A percentile compares a stretch with the other conserved stretches of the same genome.
Conservation (phyloP, 768 basidiomycete genomes). For the Aureoboletus auriporus region DNA sequence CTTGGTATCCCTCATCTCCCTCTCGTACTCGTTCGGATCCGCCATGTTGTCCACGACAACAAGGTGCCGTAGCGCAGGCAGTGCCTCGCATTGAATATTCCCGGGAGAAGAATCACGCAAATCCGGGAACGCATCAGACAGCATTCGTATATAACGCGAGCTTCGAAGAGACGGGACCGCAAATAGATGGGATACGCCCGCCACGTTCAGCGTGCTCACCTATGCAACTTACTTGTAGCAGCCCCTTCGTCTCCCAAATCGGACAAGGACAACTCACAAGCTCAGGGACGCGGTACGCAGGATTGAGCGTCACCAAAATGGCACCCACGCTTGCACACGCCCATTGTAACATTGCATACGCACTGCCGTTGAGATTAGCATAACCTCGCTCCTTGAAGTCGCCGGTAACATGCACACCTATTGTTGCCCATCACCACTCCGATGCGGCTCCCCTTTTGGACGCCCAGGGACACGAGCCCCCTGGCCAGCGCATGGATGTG, state of each 20-base stretch:
- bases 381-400: too few relatives aligned
- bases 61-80: conserved; percentile 61
- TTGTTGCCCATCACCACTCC: conserved; percentile 84
- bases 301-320: conserved; percentile 78
- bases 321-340: conserved; percentile 84
- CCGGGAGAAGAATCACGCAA: conserved; percentile 48
- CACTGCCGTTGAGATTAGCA: conserved; percentile 36
- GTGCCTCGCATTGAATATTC: conserved; percentile 49
- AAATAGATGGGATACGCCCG: conserved; percentile 65
- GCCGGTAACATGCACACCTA: conserved; percentile 44
- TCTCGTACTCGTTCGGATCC: conserved; percentile 36
- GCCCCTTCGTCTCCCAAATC: too few relatives aligned
- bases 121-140: conserved; percentile 55
- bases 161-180: conserved; percentile 65
- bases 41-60: conserved; percentile 63
- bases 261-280: conserved; percentile 39
- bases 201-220: conserved; percentile 60
- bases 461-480: conserved; percentile 65
- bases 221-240: conserved; percentile 19
- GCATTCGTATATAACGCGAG: conserved; percentile 59
- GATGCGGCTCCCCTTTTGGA: conserved; percentile 71
- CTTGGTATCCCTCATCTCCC: conserved; percentile 38
- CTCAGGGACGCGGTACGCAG: conserved; percentile 70
- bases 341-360: conserved; percentile 82
- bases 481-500: conserved; percentile 67